These are phyloP conservation scores for Pholiota microspora DNA, from an alignment of 768 basidiomycete genomes.

Conservation along the genomic window DNA sequence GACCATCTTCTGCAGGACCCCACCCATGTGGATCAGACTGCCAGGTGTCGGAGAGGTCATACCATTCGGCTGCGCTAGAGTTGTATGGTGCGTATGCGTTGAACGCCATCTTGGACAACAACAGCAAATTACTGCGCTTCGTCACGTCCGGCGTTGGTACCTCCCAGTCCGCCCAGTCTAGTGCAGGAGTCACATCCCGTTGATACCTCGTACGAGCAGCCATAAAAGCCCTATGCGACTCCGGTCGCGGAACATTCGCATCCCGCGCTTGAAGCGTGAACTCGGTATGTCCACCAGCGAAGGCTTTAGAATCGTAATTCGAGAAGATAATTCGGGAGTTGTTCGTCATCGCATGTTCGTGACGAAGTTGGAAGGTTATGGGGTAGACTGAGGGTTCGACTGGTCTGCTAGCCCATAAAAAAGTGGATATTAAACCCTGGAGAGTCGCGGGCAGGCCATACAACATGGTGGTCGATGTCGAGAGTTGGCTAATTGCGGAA, in stretches of 20 bases:
- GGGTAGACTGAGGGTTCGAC: slow-evolving; percentile 29
- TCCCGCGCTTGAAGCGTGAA: slow-evolving; percentile 41
- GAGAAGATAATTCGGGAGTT: slow-evolving; percentile 58
- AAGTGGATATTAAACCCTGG: slow-evolving; percentile 37
- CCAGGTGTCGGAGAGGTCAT: slow-evolving; percentile 61
- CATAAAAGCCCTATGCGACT: slow-evolving; percentile 38
- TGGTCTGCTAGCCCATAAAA: slow-evolving; percentile 35
- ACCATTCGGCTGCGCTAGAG: slow-evolving; percentile 59
- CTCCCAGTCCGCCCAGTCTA: slow-evolving; percentile 66
- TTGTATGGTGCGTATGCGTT: slow-evolving; percentile 70
- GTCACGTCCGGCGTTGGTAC: slow-evolving; percentile 69
- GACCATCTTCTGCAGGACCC: slow-evolving; percentile 85
- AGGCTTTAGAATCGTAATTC: slow-evolving; percentile 35
- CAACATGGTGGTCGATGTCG: slow-evolving; percentile 25
- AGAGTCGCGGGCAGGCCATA: slow-evolving; percentile 39
- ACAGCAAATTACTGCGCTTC: slow-evolving; percentile 67
- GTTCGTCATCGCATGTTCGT: slow-evolving; percentile 57
- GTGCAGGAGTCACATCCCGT: slow-evolving; percentile 31
- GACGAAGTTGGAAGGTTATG: slow-evolving; percentile 62
- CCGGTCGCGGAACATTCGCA: slow-evolving; percentile 44
- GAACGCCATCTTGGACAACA: slow-evolving; percentile 86
- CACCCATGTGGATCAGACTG: slow-evolving; percentile 75
- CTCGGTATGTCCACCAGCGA: slow-evolving; percentile 27
- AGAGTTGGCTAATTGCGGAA: not conserved
- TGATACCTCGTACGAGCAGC: slow-evolving; percentile 32